These are phyloP conservation scores for Fragilaria radians DNA, from an alignment of 108 stramenopile genomes.

Conservation along the genomic window DNA sequence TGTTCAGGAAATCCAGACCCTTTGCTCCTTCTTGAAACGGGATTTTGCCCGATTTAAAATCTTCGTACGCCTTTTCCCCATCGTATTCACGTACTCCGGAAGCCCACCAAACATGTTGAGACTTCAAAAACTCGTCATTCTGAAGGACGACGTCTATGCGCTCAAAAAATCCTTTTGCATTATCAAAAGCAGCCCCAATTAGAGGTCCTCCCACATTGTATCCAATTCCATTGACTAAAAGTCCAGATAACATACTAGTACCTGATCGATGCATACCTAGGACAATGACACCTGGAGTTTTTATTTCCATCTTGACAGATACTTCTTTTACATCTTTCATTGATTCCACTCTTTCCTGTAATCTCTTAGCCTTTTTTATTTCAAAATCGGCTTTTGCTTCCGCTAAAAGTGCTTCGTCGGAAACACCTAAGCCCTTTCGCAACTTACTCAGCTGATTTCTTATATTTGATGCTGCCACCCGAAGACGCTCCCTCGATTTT, in stretches of 20 bases:
- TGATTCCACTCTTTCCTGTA: not conserved
- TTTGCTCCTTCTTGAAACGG: slow-evolving; percentile 47
- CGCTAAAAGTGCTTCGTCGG: slow-evolving; percentile 32
- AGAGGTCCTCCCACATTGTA: slow-evolving; percentile 67
- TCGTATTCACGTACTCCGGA: slow-evolving; percentile 61
- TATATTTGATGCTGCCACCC: slow-evolving; percentile 18
- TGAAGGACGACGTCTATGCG: slow-evolving; percentile 73
- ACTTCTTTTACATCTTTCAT: slow-evolving; percentile 1
- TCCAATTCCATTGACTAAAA: slow-evolving; percentile 59
- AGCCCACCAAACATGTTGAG: slow-evolving; percentile 69
- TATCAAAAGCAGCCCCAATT: slow-evolving; percentile 60
- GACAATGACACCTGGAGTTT: slow-evolving; percentile 60
- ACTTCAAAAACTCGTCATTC: slow-evolving; percentile 81
- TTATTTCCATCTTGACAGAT: not conserved
- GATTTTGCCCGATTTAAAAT: slow-evolving; percentile 44
- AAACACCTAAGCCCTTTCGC: slow-evolving; percentile 26
- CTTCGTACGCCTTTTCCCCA: slow-evolving; percentile 40
- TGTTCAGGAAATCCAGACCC: slow-evolving; percentile 57
- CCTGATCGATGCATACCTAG: slow-evolving; percentile 88
- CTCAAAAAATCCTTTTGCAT: slow-evolving; percentile 90
- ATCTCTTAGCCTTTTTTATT: slow-evolving; percentile 7
- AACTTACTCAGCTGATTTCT: slow-evolving; percentile 17
- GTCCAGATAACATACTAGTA: slow-evolving; percentile 72
- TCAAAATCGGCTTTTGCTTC: slow-evolving; percentile 32
- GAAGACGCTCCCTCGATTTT: slow-evolving; percentile 15